Base-by-base conservation (phyloP, 208 protist species). In the Naegleria lovaniensis region DNA sequence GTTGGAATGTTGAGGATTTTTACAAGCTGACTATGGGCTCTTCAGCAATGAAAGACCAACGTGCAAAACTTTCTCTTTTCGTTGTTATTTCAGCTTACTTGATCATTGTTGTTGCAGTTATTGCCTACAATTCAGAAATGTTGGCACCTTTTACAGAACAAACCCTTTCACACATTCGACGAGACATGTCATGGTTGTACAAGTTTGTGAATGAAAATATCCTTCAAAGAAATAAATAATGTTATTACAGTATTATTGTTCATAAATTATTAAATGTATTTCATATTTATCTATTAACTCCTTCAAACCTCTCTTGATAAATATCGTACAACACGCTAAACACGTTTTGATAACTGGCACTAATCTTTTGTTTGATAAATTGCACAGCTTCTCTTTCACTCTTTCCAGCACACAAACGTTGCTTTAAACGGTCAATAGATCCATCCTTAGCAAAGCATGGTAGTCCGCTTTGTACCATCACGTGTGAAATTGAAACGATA, bases 371-470 rank as follows among this genome's bases (percentile, higher is more conserved):
- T 16, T 55, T 85, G 16, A 90, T 79, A 38, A 90, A 90, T 33
- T 19, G 19, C 6, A 58, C 51, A 39, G 88, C 88, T 38, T 90
- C 88, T 19, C 39, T 9, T 38, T 90, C 88, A 33, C 7, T 38
- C n/a, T 59, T 79, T 5, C 48, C 51, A 79, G 7, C 29, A 76
- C 86, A 79, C 0, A 89, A 79, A 33, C 86, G 5, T 11, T 36
- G 4, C 13, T 41, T 89, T 52, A 91, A 84, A 43, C 58, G 79
- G 0, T 76, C 33, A 5, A 91, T 91, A 25, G 58, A 92, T 75
- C 58, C 58, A 90, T 95, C 92, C 3, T 95, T 95, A 91, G 96
- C 97, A 93, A 97, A 97, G 92, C 96, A 97, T 59, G 95, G 96
- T 86, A 97, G 93, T 0, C 94, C 95, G 89, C 94, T 96, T 38